Base-by-base conservation (phyloP, 148 eudicot genomes). In the Nyssa sinensis region DNA sequence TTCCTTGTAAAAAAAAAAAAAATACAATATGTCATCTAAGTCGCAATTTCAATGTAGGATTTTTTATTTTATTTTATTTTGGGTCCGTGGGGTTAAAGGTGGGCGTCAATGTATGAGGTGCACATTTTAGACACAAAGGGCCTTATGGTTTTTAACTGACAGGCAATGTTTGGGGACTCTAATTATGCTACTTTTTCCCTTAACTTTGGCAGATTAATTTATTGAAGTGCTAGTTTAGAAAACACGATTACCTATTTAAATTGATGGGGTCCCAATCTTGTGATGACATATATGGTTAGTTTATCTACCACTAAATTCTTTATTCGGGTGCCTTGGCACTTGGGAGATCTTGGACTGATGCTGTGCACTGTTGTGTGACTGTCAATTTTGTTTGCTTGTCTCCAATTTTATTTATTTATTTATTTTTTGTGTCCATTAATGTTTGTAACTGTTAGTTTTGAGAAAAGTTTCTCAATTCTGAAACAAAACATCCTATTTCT, bases 131-230 rank as follows among this genome's bases (percentile, higher is more conserved):
- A 53, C 51, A 64, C 25, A 23, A 23, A 19, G 51, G 34, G 16
- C 49, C 70, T 53, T 33, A 1, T 69, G 61, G 61, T 49, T 64
- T 49, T 64, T 64, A 69, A 66, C 33, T 47, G 13, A 33, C 16
- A 44, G 59, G 11, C 49, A 63, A 31, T 49, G 53, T 74, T 70
- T 70, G 5, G 3, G 25, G 57, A 35, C 64, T 12, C 35, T 9
- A 49, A 28, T 39, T 73, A 29, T 39, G 6, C 62, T 32, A 24
- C 23, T 4, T 11, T 49, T 49, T 65, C 32, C 62, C 44, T 28
- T 10, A 28, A 10, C 31, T 30, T 34, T 69, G 1, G n/a, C 4
- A 12, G 49, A 55, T n/a, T 31, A 16, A 29, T 27, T 14, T n/a
- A 25, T 29, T 51, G 34, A 28, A 25, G 31, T 57, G 51, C 71